Evolutionary conservation across 441 rosid species (phyloP), one percentile per base, ranked within the genome.

Genomic region (Adansonia grandidieri): DNA sequence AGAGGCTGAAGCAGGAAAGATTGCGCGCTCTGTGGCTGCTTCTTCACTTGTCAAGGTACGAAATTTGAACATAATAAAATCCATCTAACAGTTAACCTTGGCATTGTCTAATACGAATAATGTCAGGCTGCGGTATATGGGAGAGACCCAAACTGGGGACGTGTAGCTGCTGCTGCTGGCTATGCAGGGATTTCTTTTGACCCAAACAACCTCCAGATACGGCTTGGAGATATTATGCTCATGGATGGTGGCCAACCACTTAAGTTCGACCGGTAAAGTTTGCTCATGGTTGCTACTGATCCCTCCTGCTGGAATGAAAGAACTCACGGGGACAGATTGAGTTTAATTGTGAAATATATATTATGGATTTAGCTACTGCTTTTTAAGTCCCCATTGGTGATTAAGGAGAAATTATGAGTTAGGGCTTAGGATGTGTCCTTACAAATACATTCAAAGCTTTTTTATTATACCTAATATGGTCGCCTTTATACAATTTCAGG

Each of bases 131-230:
- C 98, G 8, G 91, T 94, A 4, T 96, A 93, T 56, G 97, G 98
- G 1, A 92, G 97, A 91, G 99, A 96, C 86, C 98, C 98, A 4
- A 92, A 96, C 75, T 93, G 98, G 99, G 98, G 99, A 58, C 92
- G 98, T 19, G 93, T 94, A 77, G 99, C 99, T 82, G 89, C 90
- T 82, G 99, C 99, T 83, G 98, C 94, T 51, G 98, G 98, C 74
- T 92, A 93, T 84, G 89, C 99, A 2, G 98, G 93, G 32, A 80
- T 91, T 81, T 74, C 91, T 63, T 96, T 96, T 81, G 32, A 82
- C 70, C 90, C 79, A 84, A 88, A 90, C 82, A 84, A 88, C 64
- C 91, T 92, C 4, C 83, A 74, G 62, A 93, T 96, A 84, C 72
- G 81, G 76, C 95, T 96, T 10, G 98, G 98, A 74, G 91, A 94